Conservation (phyloP, 2,329 filamentous ascomycete species). For the Penicillium sp. region DNA sequence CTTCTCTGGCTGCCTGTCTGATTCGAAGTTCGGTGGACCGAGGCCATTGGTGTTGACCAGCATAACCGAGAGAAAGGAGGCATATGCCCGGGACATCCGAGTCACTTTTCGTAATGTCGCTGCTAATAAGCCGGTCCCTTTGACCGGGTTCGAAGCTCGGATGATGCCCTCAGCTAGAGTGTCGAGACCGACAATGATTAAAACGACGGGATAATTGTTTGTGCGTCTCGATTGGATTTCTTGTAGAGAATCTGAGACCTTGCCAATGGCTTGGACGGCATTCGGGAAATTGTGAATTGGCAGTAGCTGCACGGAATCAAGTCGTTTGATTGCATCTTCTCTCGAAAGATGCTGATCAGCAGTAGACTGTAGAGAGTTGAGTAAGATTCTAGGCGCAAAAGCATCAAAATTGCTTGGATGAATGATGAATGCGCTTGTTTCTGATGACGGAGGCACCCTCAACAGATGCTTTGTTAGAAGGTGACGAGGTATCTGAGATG, state of each 20-base stretch:
- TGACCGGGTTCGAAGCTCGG: constrained; percentile 35
- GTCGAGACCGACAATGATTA: constrained; percentile 38
- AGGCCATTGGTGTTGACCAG: constrained; percentile 37
- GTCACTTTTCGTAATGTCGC: constrained; percentile 34
- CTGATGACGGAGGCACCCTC: constrained; percentile 3
- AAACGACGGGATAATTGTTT: constrained; percentile 13
- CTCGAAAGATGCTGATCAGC: constrained; percentile 16
- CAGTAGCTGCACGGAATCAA: constrained; percentile 34
- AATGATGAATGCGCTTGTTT: constrained; percentile 33
- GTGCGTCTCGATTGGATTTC: constrained; percentile 8
- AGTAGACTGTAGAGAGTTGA: constrained; percentile 24
- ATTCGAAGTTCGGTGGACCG: constrained; percentile 14
- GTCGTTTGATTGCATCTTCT: constrained; percentile 28
- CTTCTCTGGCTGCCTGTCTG: background rate
- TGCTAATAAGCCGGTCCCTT: constrained; percentile 32
- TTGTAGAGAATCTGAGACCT: constrained; percentile 29
- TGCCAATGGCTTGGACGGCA: constrained; percentile 29
- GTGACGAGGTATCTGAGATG: constrained; percentile 27
- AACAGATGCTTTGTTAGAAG: constrained; percentile 26
- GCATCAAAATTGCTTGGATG: constrained; percentile 28
- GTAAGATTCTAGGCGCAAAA: constrained; percentile 31
- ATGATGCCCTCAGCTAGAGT: constrained; percentile 35
- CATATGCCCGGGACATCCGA: constrained; percentile 29
- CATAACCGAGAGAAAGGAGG: constrained; percentile 30
- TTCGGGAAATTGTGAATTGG: constrained; percentile 31